Base-by-base conservation (phyloP, 139 green algal species). In the Chlorella ohadii region DNA sequence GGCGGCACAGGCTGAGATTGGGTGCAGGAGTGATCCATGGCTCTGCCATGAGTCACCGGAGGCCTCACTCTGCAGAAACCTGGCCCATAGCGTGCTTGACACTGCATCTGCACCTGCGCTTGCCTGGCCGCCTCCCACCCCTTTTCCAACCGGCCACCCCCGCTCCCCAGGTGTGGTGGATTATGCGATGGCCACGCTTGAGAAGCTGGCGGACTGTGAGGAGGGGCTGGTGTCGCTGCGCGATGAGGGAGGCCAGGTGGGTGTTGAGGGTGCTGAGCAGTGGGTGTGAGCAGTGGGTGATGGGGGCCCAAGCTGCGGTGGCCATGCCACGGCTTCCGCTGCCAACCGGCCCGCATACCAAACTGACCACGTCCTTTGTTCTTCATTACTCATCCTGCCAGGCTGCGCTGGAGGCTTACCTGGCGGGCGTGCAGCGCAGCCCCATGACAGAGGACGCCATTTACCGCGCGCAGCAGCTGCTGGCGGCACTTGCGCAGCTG, bases 141-240 rank as follows among this genome's bases (percentile, higher is more conserved):
- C 65, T 44, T 3, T 23, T 47, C 33, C 20, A 28, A 3, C 63
- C 44, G 9, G 7, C 44, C 44, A 51, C 44, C 44, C 44, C 44
- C 9, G 44, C 44, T 9, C 63, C 19, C 17, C 77, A 82, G 77
- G 61, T 3, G 61, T 82, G 16, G 38, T 39, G 3, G 77, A 73
- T 1, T 72, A 73, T 47, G 77, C 77, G 0, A 41, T 82, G 33
- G 27, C 39, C 1, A 23, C 61, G 4, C 39, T 83, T 27, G 61
- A 63, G n/a, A 20, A 23, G 15, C 63, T 83, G 63, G 41, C 63
- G 11, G 63, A 19, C 15, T 66, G 27, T 13, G 63, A 73, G 1
- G 63, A 72, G 16, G 78, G 78, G 17, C 78, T 83, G 63, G 31
- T 51, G 39, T 41, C 78, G 28, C 1, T 83, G n/a, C 39, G 19